Evolutionary conservation across 805 yeast species (phyloP).

Genomic region (Hanseniaspora nectarophila): DNA sequence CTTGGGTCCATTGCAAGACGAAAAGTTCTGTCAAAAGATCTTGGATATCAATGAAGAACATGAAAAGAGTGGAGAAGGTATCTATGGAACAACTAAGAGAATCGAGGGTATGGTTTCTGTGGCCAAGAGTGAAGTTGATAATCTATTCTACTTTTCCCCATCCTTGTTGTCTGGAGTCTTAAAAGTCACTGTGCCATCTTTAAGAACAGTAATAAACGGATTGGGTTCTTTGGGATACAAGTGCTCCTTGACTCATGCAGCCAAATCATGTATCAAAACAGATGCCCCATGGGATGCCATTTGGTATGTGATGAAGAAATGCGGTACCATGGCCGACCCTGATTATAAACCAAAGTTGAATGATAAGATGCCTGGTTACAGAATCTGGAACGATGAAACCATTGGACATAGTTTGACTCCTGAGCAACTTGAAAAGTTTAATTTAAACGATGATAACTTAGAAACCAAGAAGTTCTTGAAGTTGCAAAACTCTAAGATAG

Average conservation of each 20-base stretch:
- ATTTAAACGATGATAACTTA: conserved; percentile 34
- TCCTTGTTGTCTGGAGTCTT: conserved; percentile 62
- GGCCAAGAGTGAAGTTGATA: conserved; percentile 58
- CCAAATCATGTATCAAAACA: conserved; percentile 75
- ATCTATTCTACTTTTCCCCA: conserved; percentile 76
- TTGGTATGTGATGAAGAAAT: conserved; percentile 59
- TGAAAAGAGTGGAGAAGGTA: conserved; percentile 32
- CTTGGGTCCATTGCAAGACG: conserved; percentile 67
- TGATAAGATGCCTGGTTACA: conserved; percentile 46
- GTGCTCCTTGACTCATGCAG: conserved; percentile 81
- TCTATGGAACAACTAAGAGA: conserved; percentile 70
- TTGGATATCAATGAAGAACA: conserved; percentile 40
- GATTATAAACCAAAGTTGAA: conserved; percentile 31
- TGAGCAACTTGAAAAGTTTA: conserved; percentile 37
- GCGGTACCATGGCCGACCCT: conserved; percentile 39
- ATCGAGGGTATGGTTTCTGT: conserved; percentile 86
- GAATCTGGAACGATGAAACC: conserved; percentile 39
- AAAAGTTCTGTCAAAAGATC: conserved; percentile 52
- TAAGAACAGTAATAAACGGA: conserved; percentile 61
- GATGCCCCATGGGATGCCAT: conserved; percentile 74
- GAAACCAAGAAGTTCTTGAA: conserved; percentile 45
- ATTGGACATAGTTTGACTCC: conserved; percentile 19
- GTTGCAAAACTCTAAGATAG: conserved; percentile 65
- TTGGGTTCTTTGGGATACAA: conserved; percentile 71
- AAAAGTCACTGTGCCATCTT: conserved; percentile 74